Evolutionary conservation across 108 stramenopile species (phyloP), one percentile per base, ranked within the genome.

Genomic region (Poteriospumella lacustris): DNA sequence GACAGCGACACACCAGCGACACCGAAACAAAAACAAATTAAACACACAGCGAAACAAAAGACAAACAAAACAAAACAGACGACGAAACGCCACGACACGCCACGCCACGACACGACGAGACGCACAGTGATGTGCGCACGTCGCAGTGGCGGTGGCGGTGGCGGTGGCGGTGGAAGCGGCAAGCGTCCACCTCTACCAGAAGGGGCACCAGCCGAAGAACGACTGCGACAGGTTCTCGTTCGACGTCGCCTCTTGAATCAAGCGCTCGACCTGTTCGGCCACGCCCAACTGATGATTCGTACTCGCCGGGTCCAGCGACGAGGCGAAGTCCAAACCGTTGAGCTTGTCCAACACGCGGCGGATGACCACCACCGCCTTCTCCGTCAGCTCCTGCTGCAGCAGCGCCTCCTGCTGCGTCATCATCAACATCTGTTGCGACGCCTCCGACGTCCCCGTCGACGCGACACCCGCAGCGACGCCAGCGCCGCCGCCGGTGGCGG

Each of bases 121-220:
- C n/a, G n/a, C n/a, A n/a, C n/a, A n/a, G n/a, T n/a, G n/a, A n/a
- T n/a, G n/a, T n/a, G n/a, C n/a, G n/a, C n/a, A n/a, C n/a, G n/a
- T n/a, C n/a, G n/a, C n/a, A n/a, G n/a, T n/a, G n/a, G n/a, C n/a
- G n/a, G n/a, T n/a, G n/a, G n/a, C n/a, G n/a, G n/a, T n/a, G n/a
- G n/a, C n/a, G n/a, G n/a, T n/a, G n/a, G n/a, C n/a, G n/a, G n/a
- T n/a, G n/a, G n/a, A n/a, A n/a, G n/a, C n/a, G n/a, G n/a, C n/a
- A n/a, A n/a, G n/a, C n/a, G n/a, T 60, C 59, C 36, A 60, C 36
- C 42, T 36, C 68, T 81, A 93, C 94, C 92, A 93, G 85, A 95
- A 96, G 2, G 94, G 92, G 82, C 95, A 97, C 95, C 95, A 98
- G 15, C 99, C 99, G 68, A 96, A 88, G 69, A 95, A 99, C 31